A percentile compares a stretch with the other conserved stretches of the same genome.
These are phyloP conservation scores for Tubosaeta sp. DNA, from an alignment of 768 basidiomycete species.

Conservation along the genomic window DNA sequence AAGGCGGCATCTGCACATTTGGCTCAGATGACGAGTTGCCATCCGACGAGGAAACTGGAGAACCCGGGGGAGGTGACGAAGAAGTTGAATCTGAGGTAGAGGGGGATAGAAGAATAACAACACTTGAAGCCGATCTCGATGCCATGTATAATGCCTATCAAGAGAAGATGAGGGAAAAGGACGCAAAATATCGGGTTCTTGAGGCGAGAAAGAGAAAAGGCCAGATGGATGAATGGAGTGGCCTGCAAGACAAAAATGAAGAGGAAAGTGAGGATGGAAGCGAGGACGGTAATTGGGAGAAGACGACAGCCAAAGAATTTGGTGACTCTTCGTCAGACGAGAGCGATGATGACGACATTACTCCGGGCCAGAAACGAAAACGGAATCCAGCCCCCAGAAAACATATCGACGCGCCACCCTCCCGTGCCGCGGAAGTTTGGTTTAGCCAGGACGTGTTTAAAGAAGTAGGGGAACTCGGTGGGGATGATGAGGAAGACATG, in stretches of 20 bases:
- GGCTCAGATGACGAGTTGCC: conserved; percentile 40
- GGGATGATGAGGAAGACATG: conserved; percentile 24
- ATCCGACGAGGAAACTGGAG: conserved; percentile 38
- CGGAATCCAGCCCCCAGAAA: conserved; percentile 39
- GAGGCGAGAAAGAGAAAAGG: conserved; percentile 71
- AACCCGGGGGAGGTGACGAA: conserved; percentile 30
- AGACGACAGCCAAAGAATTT: conserved; percentile 49
- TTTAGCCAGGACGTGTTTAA: conserved; percentile 92
- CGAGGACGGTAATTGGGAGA: conserved; percentile 68
- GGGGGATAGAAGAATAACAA: conserved; percentile 51
- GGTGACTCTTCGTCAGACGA: conserved; percentile 51
- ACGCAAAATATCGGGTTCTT: conserved; percentile 83
- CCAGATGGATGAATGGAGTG: conserved; percentile 78
- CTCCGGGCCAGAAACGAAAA: conserved; percentile 40
- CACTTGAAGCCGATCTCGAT: conserved; percentile 84
- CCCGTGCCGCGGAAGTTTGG: conserved; percentile 79
- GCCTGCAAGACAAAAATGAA: conserved; percentile 50
- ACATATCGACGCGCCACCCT: conserved; percentile 32
- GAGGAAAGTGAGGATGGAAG: conserved; percentile 34
- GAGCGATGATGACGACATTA: conserved; percentile 37
- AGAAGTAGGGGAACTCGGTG: conserved; percentile 36
- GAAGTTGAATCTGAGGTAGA: conserved; percentile 69
- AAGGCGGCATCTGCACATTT: conserved; percentile 37
- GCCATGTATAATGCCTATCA: conserved; percentile 85
- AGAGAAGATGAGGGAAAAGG: conserved; percentile 72